Base-by-base conservation (phyloP, 2,329 filamentous ascomycete genomes). In the Metarhizium robertsii region DNA sequence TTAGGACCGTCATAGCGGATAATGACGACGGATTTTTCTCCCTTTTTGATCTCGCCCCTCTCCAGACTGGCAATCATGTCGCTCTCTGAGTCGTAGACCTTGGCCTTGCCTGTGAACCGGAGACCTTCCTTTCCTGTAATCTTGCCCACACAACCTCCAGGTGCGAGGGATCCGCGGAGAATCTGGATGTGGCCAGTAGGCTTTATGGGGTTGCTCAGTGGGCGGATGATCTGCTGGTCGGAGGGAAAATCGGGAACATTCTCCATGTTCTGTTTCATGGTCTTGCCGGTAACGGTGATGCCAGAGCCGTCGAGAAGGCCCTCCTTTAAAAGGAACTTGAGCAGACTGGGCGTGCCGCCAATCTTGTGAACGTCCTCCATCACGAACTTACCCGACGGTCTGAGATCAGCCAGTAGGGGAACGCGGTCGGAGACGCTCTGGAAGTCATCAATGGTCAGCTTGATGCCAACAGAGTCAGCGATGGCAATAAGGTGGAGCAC, bases 51-150 rank as follows among this genome's bases (percentile, higher is more conserved):
- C 62, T 86, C 78, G 54, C 90, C 89, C 48, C 79, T 76, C 71
- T 88, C 87, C 14, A 96, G 79, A 0, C 90, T 89, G 32, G 79
- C 75, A 67, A 95, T 88, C 63, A 96, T 87, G 65, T 86, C 81
- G 62, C 85, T 79, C 72, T 96, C 92, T 61, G 90, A 88, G 71
- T 96, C 80, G 69, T 91, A 96, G 60, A 91, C 88, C 46, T 84
- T 80, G 4, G 92, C 91, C 67, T 85, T 89, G 57, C 91, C 91
- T 13, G 79, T 84, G 71, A 96, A 96, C 11, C 75, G 77, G 16
- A 90, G 80, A n/a, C 92, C 91, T 72, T 96, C 91, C 74, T 96
- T 96, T 52, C 91, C 91, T 0, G 91, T 96, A 70, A 96, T 96
- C 73, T 96, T 96, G 59, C 90, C 91, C 11, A 96, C 91, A 1